Percentiles rank a stretch among this genome's conserved stretches.
Conservation (phyloP, 495 filamentous ascomycete genomes). For the Aspergillus egyptiacus region DNA sequence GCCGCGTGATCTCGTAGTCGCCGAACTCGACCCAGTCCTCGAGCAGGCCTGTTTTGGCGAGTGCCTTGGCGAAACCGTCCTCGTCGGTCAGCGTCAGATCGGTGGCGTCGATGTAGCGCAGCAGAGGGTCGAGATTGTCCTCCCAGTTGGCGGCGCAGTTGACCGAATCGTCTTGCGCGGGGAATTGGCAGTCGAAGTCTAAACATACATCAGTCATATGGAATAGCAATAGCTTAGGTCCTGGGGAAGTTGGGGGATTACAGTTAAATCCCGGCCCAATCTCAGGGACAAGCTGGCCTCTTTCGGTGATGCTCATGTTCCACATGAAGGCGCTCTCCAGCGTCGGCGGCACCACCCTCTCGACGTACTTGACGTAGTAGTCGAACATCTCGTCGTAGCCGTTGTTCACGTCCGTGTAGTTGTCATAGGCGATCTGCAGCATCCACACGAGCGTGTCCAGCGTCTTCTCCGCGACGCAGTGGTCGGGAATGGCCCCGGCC, state of each 20-base stretch:
- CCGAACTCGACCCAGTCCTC: background rate
- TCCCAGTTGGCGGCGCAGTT: background rate
- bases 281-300: background rate
- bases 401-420: conserved; percentile 4
- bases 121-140: background rate
- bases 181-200: conserved; percentile 1
- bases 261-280: background rate
- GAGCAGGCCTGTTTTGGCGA: background rate
- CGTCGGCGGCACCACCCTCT: background rate
- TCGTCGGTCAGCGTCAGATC: background rate
- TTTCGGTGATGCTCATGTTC: background rate
- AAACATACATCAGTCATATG: too few relatives aligned
- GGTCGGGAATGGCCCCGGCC: background rate
- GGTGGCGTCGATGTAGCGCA: conserved; percentile 3
- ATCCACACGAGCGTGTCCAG: background rate
- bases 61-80: background rate
- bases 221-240: too few relatives aligned
- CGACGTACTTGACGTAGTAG: background rate
- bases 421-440: background rate
- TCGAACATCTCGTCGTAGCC: conserved; percentile 2
- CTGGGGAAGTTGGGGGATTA: background rate
- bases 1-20: background rate
- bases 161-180: background rate
- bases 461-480: background rate
- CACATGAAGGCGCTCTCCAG: background rate